Base-by-base conservation (phyloP, 2,329 filamentous ascomycete species). In the Eurotiales sp. region DNA sequence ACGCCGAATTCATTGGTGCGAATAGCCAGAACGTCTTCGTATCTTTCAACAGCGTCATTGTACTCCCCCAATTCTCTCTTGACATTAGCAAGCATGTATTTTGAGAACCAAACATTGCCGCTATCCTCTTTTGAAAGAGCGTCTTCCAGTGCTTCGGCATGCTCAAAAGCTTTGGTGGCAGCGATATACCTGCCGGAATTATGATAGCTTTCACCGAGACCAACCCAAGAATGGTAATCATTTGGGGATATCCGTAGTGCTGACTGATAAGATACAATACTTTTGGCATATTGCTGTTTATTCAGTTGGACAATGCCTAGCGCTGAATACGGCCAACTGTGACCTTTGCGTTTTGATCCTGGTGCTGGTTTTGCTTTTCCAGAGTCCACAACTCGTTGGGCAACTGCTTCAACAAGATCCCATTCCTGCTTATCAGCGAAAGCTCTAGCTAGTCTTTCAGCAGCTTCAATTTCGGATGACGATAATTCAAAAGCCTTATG, bases 401-500 rank as follows among this genome's bases (percentile, higher is more conserved):
- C 87, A 27, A 99, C 85, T 17, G 95, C 82, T 71, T 97, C 93
- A 7, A 99, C 95, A 46, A 95, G 84, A 58, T 97, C 93, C 93
- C 93, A 99, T 62, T 99, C 93, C 32, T 88, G 84, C 58, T 90
- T 85, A 49, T 95, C 85, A 0, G 95, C 92, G 67, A 96, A 99
- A 0, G 84, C 85, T 53, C 82, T 82, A 1, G 93, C 91, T 14
- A 99, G 79, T 23, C 90, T 82, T 68, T 97, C 89, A 0, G 93
- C 93, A 30, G 93, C 90, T 59, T 86, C 78, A 1, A 96, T 82
- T 65, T 99, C 93, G 0, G 88, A 85, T 0, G 90, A 75, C 0
- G 93, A 99, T 3, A 99, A 74, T 67, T 99, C 93, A 45, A 99
- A 88, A 0, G 93, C 93, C 66, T 97, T 96, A 61, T 96, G 89